Percentiles rank a stretch among this genome's conserved stretches.
These are phyloP conservation scores for Chrysosporium keratinophilum DNA, from an alignment of 2,329 filamentous ascomycete genomes.

Conservation along the genomic window DNA sequence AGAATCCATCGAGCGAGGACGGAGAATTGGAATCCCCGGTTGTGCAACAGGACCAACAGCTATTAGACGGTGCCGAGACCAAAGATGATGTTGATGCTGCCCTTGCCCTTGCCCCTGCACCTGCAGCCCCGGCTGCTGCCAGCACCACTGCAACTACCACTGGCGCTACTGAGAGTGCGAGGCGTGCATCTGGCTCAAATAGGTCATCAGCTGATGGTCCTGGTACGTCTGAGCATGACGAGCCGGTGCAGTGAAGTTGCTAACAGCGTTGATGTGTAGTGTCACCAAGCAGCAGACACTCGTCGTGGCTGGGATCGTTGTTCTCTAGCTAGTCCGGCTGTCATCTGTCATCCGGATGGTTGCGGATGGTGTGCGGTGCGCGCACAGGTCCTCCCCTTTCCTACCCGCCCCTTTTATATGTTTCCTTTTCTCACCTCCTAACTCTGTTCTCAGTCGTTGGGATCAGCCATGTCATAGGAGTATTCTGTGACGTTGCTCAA, in stretches of 20 bases:
- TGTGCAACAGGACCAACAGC: neutral
- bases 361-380: neutral
- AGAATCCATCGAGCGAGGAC: conserved; percentile 14
- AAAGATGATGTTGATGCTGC: neutral
- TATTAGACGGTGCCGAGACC: neutral
- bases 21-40: neutral
- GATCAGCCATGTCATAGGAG: neutral
- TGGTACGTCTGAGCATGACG: conserved; percentile 15
- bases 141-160: neutral
- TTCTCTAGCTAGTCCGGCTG: neutral
- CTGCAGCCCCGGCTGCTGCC: neutral
- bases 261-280: conserved; percentile 8
- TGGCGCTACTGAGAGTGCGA: neutral
- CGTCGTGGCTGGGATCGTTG: conserved; percentile 17
- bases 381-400: too few species aligned
- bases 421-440: neutral
- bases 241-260: conserved; percentile 1
- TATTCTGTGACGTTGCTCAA: neutral
- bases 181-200: neutral
- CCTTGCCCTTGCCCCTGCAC: neutral
- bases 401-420: neutral
- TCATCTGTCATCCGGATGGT: neutral
- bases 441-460: neutral
- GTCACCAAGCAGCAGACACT: conserved; percentile 16
- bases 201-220: conserved; percentile 12